These are phyloP conservation scores for Starmera dryadoides DNA, from an alignment of 805 yeast genomes.

Conservation along the genomic window DNA sequence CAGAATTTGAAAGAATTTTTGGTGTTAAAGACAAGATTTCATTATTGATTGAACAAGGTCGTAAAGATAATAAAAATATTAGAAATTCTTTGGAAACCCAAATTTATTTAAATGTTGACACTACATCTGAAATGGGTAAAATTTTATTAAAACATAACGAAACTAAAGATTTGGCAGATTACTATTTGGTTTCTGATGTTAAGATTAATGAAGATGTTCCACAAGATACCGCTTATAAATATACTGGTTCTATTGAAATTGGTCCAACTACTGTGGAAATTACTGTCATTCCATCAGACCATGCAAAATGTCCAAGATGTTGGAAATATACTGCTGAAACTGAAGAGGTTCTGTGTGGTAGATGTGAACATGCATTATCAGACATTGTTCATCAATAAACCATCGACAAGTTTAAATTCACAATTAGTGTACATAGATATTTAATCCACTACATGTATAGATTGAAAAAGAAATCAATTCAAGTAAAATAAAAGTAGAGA, in stretches of 20 bases:
- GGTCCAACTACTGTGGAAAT: conserved; percentile 24
- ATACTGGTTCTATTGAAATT: conserved; percentile 22
- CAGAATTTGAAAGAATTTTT: conserved; percentile 38
- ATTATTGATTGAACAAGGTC: conserved; percentile 46
- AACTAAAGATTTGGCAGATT: conserved; percentile 41
- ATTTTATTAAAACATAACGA: conserved; percentile 17
- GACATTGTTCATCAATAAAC: not conserved
- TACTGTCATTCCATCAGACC: conserved; percentile 36
- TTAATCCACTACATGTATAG: not conserved
- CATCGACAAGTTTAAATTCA: too few species aligned
- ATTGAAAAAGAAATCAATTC: too few species aligned
- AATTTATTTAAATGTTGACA: conserved; percentile 28
- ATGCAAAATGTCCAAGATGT: conserved; percentile 83
- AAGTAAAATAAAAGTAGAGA: too few species aligned
- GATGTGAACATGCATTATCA: conserved; percentile 45
- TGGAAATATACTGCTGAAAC: conserved; percentile 67
- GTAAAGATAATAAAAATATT: conserved; percentile 41
- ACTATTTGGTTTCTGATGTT: conserved; percentile 60
- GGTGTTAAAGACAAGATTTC: conserved; percentile 41
- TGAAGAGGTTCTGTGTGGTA: conserved; percentile 50
- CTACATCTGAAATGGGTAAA: conserved; percentile 6
- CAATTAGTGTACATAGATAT: not conserved
- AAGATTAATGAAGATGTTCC: conserved; percentile 23
- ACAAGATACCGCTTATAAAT: conserved; percentile 16
- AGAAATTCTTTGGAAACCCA: conserved; percentile 55